Percentiles rank a stretch among this genome's conserved stretches.
phyloP scores from a whole-genome alignment of 768 basidiomycete genomes.

The Mycena polygramma region DNA sequence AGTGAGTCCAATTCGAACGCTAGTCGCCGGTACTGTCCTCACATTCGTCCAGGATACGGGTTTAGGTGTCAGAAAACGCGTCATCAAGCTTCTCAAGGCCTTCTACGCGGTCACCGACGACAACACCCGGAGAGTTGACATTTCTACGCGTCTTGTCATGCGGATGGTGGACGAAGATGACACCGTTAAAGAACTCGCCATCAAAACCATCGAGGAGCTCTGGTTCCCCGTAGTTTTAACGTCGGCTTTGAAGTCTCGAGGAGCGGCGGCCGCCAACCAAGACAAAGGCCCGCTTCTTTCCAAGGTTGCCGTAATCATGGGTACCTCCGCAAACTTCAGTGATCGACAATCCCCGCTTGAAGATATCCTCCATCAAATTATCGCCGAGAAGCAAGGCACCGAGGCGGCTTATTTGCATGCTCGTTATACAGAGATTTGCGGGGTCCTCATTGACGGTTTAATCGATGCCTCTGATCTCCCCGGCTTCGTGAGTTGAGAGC shows the following conservation, averaged over 20 bases:
- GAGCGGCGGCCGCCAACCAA: conserved; percentile 46
- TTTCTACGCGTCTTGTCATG: conserved; percentile 83
- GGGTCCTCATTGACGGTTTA: conserved; percentile 86
- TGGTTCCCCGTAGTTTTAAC: conserved; percentile 75
- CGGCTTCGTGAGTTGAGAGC: conserved; percentile 70
- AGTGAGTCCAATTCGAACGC: conserved; percentile 58
- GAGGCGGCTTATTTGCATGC: conserved; percentile 68
- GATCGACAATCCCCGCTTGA: conserved; percentile 89
- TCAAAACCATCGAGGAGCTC: conserved; percentile 91
- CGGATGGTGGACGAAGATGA: conserved; percentile 96
- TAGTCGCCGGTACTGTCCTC: background rate
- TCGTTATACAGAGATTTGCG: conserved; percentile 87
- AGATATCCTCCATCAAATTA: conserved; percentile 86
- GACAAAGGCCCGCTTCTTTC: conserved; percentile 69
- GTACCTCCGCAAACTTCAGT: conserved; percentile 83
- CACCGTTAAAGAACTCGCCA: conserved; percentile 91
- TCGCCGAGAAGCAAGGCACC: conserved; percentile 74
- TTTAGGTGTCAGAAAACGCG: conserved; percentile 92
- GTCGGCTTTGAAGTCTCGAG: conserved; percentile 54
- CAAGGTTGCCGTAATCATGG: conserved; percentile 88
- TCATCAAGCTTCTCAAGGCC: conserved; percentile 92
- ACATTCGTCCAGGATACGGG: conserved; percentile 83
- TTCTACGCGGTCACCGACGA: conserved; percentile 80
- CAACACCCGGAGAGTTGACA: conserved; percentile 75
- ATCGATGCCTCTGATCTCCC: conserved; percentile 88